Percentiles rank a stretch among this genome's conserved stretches.
phyloP scores from a whole-genome alignment of 768 basidiomycete species.

The Chiua virens region DNA sequence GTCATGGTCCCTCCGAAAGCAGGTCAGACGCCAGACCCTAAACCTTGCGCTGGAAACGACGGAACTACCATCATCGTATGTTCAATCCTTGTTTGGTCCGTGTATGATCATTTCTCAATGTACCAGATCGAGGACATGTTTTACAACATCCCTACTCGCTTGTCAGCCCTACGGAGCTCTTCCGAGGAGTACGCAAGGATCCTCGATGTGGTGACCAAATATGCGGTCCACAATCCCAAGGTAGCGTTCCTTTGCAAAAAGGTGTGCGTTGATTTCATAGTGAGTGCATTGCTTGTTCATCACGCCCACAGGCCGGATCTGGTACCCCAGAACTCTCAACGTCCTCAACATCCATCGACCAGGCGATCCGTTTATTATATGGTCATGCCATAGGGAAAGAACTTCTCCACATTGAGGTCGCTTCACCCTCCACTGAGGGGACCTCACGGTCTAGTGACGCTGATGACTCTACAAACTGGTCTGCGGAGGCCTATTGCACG shows the following conservation, averaged over 20 bases:
- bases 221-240: slow-evolving; percentile 90
- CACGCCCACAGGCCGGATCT: slow-evolving; percentile 59
- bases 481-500: slow-evolving; percentile 73
- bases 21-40: slow-evolving; percentile 72
- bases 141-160: slow-evolving; percentile 86
- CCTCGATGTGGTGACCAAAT: slow-evolving; percentile 88
- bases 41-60: slow-evolving; percentile 91
- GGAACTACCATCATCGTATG: slow-evolving; percentile 86
- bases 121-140: slow-evolving; percentile 91
- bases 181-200: slow-evolving; percentile 93
- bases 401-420: slow-evolving; percentile 49
- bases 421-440: slow-evolving; percentile 32
- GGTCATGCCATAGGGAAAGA: slow-evolving; percentile 80
- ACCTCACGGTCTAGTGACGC: slow-evolving; percentile 15
- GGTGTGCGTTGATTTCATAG: slow-evolving; percentile 38
- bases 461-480: slow-evolving; percentile 55
- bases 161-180: slow-evolving; percentile 77
- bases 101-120: not conserved
- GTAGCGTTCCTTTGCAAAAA: slow-evolving; percentile 93
- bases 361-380: slow-evolving; percentile 80
- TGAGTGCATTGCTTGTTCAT: slow-evolving; percentile 1
- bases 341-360: slow-evolving; percentile 59
- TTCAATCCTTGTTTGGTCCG: slow-evolving; percentile 3
- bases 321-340: slow-evolving; percentile 80
- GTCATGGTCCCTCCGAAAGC: slow-evolving; percentile 66